A percentile compares a stretch with the other conserved stretches of the same genome.
phyloP scores from a whole-genome alignment of 257 asterid genomes.

The Solanum lycopersicoides region DNA sequence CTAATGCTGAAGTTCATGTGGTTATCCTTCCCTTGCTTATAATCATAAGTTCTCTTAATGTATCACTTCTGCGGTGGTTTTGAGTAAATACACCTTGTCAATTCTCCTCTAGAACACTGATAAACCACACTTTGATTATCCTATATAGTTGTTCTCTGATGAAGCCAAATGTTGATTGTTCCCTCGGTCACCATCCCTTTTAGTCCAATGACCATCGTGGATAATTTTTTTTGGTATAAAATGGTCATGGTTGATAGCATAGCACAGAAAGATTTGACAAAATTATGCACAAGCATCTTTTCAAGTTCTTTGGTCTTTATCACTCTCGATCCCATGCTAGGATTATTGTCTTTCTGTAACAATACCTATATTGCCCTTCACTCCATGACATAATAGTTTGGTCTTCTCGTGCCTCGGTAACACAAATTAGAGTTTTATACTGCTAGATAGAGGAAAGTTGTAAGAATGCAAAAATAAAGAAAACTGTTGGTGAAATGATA shows the following conservation, averaged over 20 bases:
- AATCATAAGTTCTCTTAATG: background rate
- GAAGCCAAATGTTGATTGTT: background rate
- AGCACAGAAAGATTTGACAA: background rate
- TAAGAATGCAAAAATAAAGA: background rate
- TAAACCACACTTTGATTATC: background rate
- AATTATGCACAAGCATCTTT: background rate
- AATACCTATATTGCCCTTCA: background rate
- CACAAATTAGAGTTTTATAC: background rate
- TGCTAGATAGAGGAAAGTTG: background rate
- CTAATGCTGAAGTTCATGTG: background rate
- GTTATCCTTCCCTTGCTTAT: background rate
- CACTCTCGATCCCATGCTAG: background rate
- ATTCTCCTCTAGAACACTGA: background rate
- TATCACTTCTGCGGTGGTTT: background rate
- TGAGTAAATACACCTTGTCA: background rate
- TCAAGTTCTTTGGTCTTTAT: background rate
- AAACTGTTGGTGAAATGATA: background rate
- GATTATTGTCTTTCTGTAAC: background rate
- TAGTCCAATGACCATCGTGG: background rate
- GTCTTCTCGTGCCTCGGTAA: background rate
- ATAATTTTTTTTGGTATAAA: background rate
- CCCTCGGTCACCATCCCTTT: background rate
- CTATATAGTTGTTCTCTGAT: background rate
- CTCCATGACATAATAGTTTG: background rate
- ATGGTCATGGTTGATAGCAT: background rate